Evolutionary conservation across 73 alveolate genomes (phyloP).

Genomic region (Paramecium octaurelia): DNA sequence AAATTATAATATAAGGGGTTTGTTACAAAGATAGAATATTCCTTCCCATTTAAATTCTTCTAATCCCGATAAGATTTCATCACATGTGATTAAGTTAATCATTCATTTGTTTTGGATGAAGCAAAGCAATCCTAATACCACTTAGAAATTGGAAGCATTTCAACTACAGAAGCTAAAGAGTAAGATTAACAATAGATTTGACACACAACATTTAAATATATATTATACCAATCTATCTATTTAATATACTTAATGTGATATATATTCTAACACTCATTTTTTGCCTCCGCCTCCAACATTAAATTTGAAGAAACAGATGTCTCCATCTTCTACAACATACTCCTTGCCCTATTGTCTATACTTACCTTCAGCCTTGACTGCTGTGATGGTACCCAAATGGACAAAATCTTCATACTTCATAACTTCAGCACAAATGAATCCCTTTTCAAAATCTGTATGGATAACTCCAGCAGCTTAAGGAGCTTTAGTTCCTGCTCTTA

Average conservation of each 20-base stretch:
- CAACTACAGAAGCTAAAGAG: background rate
- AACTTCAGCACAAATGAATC: constrained; percentile 99
- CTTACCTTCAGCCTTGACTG: constrained; percentile 95
- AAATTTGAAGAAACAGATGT: constrained; percentile 71
- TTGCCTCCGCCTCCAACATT: constrained; percentile 63
- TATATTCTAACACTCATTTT: constrained; percentile 19
- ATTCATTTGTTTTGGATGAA: background rate
- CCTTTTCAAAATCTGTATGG: constrained; percentile 99
- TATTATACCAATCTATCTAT: background rate
- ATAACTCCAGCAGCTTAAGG: constrained; percentile 99
- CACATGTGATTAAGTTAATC: constrained; percentile 39
- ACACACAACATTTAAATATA: background rate
- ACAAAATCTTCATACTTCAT: constrained; percentile 94
- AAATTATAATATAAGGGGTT: background rate
- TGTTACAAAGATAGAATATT: background rate
- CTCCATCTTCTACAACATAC: constrained; percentile 96
- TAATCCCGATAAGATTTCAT: constrained; percentile 19
- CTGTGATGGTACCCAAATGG: constrained; percentile 84
- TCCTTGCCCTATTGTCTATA: constrained; percentile 91
- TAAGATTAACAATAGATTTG: background rate
- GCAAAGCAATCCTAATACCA: background rate
- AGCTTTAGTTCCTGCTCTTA: constrained; percentile 94
- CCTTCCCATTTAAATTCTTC: background rate
- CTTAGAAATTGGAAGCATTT: background rate
- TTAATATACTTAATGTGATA: background rate